Evolutionary conservation across 2,329 filamentous ascomycete species (phyloP).

Genomic region (Exophiala calicioides): DNA sequence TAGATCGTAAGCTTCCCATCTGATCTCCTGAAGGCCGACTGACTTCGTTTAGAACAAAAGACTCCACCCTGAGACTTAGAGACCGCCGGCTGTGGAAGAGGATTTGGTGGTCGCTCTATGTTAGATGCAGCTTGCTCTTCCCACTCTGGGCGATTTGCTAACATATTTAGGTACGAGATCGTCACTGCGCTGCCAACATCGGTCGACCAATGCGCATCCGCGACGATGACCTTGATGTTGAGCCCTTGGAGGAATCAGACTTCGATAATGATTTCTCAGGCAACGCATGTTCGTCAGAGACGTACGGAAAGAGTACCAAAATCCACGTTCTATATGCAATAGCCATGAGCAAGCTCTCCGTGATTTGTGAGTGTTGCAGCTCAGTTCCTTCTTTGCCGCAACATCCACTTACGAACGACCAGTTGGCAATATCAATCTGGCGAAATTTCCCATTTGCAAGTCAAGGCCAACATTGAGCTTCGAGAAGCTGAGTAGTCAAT

Average conservation of each 20-base stretch:
- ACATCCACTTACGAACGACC: background rate
- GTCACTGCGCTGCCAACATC: conserved; percentile 30
- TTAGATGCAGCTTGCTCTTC: conserved; percentile 8
- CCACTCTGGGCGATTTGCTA: background rate
- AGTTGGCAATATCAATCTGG: conserved; percentile 9
- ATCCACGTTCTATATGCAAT: conserved; percentile 10
- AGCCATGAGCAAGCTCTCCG: conserved; percentile 13
- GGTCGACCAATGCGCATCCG: conserved; percentile 32
- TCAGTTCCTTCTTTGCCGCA: too few species aligned
- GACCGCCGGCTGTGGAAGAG: conserved; percentile 29
- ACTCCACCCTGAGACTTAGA: conserved; percentile 21
- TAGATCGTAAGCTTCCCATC: conserved; percentile 26
- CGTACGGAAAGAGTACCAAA: conserved; percentile 3
- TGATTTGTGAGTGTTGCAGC: conserved; percentile 6
- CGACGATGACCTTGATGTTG: conserved; percentile 28
- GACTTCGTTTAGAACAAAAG: conserved; percentile 12
- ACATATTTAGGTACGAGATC: conserved; percentile 27
- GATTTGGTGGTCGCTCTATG: conserved; percentile 31
- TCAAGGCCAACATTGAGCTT: conserved; percentile 2
- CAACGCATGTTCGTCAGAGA: background rate
- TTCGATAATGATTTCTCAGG: conserved; percentile 11
- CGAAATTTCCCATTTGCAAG: conserved; percentile 4
- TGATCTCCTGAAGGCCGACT: background rate
- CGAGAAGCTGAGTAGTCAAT: conserved; percentile 4
- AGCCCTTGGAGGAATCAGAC: conserved; percentile 24